phyloP scores from a whole-genome alignment of 129 eudicot genomes.

The Centrapalus pauciflorus region DNA sequence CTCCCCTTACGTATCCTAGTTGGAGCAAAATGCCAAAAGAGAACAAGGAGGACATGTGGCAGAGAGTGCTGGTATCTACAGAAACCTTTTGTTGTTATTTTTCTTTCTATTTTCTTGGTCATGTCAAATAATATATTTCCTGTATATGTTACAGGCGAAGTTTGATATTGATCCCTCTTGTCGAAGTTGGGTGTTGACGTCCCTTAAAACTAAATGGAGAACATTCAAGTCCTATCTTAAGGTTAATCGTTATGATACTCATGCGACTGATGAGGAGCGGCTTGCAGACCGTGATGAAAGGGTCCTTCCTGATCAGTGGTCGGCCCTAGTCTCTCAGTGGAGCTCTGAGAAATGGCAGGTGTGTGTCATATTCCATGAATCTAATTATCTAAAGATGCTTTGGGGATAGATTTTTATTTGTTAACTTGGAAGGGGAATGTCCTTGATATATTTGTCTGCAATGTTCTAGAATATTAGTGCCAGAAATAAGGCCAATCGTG shows the following conservation, averaged over 20 bases:
- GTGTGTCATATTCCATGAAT: not conserved
- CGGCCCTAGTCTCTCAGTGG: conserved; percentile 41
- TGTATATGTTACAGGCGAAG: conserved; percentile 27
- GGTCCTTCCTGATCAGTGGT: conserved; percentile 63
- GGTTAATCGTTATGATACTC: conserved; percentile 26
- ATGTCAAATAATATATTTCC: not conserved
- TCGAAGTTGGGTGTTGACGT: conserved; percentile 43
- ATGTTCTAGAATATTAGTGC: conserved; percentile 38
- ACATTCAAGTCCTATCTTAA: conserved; percentile 38
- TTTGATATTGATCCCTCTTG: conserved; percentile 41
- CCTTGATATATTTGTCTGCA: not conserved
- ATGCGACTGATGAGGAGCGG: conserved; percentile 46
- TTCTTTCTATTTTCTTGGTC: not conserved
- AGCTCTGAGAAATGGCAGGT: conserved; percentile 42
- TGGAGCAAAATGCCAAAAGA: conserved; percentile 47
- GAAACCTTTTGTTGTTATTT: not conserved
- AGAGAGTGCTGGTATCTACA: conserved; percentile 46
- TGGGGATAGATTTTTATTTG: not conserved
- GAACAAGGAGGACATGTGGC: conserved; percentile 50
- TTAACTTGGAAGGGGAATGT: not conserved
- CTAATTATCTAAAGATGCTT: not conserved
- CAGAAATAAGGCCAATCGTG: conserved; percentile 46
- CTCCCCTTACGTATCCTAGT: conserved; percentile 42
- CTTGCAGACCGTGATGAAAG: conserved; percentile 48
- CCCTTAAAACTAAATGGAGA: conserved; percentile 47